Evolutionary conservation across 2,329 filamentous ascomycete species (phyloP).

Genomic region (Bipolaris oryzae): DNA sequence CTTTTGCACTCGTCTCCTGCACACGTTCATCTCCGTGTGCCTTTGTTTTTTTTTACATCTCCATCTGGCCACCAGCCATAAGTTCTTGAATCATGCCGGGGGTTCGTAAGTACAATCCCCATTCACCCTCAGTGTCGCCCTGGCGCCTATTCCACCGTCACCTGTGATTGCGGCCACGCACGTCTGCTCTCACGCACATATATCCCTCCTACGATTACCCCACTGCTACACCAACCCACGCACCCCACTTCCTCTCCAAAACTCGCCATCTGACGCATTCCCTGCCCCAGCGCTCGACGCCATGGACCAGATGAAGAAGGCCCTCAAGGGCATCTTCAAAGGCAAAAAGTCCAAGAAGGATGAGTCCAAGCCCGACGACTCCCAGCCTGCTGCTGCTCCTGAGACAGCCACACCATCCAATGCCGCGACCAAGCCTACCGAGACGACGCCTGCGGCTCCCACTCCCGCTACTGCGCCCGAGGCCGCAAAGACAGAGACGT

Average conservation of each 20-base stretch:
- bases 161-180: background rate
- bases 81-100: slow-evolving; percentile 43
- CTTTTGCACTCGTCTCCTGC: background rate
- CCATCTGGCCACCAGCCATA: background rate
- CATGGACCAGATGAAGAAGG: slow-evolving; percentile 46
- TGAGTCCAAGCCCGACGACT: slow-evolving; percentile 30
- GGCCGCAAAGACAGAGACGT: slow-evolving; percentile 17
- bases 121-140: slow-evolving; percentile 11
- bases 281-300: slow-evolving; percentile 42
- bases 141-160: background rate
- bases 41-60: background rate
- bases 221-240: background rate
- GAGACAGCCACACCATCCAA: slow-evolving; percentile 28
- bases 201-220: background rate
- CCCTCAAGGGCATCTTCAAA: slow-evolving; percentile 47
- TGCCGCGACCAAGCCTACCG: slow-evolving; percentile 38
- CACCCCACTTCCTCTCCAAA: background rate
- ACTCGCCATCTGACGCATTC: slow-evolving; percentile 17
- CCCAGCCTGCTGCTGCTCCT: slow-evolving; percentile 34
- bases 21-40: background rate
- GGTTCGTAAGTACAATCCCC: slow-evolving; percentile 45
- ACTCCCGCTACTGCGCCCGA: slow-evolving; percentile 35
- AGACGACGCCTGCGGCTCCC: slow-evolving; percentile 42
- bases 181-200: background rate
- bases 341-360: slow-evolving; percentile 41